Conservation (phyloP, 2,329 filamentous ascomycete species). For the Aspergillus fumigatus region DNA sequence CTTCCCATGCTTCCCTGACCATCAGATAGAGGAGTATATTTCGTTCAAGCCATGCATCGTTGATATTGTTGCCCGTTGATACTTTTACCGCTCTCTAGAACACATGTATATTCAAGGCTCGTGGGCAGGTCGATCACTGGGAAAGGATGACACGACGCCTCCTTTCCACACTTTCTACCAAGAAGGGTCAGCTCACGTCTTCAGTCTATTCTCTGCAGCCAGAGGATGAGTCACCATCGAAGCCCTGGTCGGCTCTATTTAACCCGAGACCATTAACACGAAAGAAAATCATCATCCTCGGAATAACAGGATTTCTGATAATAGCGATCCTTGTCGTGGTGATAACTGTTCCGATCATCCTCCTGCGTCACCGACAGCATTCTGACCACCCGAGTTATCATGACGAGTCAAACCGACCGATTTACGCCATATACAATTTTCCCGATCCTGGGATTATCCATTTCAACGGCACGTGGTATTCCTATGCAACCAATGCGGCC, state of each 20-base stretch:
- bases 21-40: background rate
- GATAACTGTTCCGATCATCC: conserved; percentile 19
- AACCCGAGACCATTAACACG: conserved; percentile 4
- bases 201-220: background rate
- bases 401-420: conserved; percentile 14
- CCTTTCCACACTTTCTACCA: background rate
- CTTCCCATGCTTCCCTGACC: background rate
- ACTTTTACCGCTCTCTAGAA: background rate
- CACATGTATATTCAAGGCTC: background rate
- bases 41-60: background rate
- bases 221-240: background rate
- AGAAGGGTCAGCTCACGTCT: background rate
- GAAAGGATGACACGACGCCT: background rate
- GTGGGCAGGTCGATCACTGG: background rate
- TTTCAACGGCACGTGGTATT: conserved; percentile 32
- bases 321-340: conserved; percentile 15
- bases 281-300: conserved; percentile 8
- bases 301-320: conserved; percentile 7
- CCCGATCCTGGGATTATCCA: conserved; percentile 27
- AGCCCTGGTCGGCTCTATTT: background rate
- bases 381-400: conserved; percentile 16
- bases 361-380: conserved; percentile 2
- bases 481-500: conserved; percentile 26
- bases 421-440: conserved; percentile 23
- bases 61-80: background rate